Conservation (phyloP, 192 early-diverging fungal species). For the Rhizophagus sp. region DNA sequence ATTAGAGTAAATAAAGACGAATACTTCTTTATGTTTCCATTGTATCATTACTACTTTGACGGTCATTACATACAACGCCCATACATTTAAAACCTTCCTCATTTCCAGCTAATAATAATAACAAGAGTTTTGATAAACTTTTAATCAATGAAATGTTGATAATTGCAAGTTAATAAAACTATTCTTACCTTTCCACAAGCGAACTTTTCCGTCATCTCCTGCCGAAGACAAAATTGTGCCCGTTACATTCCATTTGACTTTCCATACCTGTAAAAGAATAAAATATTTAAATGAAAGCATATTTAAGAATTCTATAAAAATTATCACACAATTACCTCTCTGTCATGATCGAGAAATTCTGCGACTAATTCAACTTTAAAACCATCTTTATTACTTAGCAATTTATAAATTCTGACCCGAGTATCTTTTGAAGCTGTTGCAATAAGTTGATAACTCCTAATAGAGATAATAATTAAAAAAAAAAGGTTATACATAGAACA, state of each 20-base stretch:
- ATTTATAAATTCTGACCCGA: constrained; percentile 74
- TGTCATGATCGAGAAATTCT: constrained; percentile 63
- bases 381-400: constrained; percentile 51
- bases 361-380: constrained; percentile 53
- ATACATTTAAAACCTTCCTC: constrained; percentile 64
- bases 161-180: constrained; percentile 1
- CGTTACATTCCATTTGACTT: constrained; percentile 85
- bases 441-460: constrained; percentile 76
- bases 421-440: constrained; percentile 80
- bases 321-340: constrained; percentile 43
- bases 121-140: not conserved
- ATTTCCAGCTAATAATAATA: constrained; percentile 17
- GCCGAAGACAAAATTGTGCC: constrained; percentile 77
- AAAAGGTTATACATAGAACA: not conserved
- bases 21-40: constrained; percentile 4
- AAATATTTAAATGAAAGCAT: not conserved
- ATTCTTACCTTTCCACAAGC: constrained; percentile 73
- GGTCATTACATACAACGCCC: constrained; percentile 45
- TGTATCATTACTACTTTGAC: constrained; percentile 7
- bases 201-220: constrained; percentile 80
- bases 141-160: constrained; percentile 13
- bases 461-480: not conserved
- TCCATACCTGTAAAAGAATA: constrained; percentile 62
- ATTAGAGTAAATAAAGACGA: not conserved
- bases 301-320: not conserved